A percentile compares a stretch with the other conserved stretches of the same genome.
These are phyloP conservation scores for Alternaria solani DNA, from an alignment of 2,329 filamentous ascomycete species.

Conservation along the genomic window DNA sequence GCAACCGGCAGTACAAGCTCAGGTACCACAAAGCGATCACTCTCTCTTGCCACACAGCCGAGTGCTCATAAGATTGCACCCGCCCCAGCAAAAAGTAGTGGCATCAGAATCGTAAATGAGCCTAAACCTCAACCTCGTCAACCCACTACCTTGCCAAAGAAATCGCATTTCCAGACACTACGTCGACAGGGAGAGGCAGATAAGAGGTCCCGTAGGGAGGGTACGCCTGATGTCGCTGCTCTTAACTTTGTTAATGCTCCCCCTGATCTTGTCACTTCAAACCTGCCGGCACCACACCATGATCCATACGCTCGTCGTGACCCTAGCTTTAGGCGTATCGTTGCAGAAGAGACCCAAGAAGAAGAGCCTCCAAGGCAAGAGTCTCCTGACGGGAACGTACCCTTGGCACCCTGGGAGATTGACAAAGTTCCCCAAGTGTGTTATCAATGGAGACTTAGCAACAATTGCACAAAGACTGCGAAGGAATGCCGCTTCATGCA, in stretches of 20 bases:
- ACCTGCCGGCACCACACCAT: slow-evolving; percentile 6
- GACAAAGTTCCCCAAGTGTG: slow-evolving; percentile 44
- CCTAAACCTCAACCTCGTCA: slow-evolving; percentile 21
- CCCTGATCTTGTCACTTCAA: slow-evolving; percentile 10
- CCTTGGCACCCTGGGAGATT: slow-evolving; percentile 31
- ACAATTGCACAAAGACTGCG: slow-evolving; percentile 26
- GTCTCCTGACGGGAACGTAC: not conserved
- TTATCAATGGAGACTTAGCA: slow-evolving; percentile 36
- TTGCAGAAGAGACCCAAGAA: slow-evolving; percentile 19
- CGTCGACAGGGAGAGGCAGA: slow-evolving; percentile 28
- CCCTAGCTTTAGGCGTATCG: slow-evolving; percentile 17
- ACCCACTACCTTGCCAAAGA: slow-evolving; percentile 15
- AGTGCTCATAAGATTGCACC: slow-evolving; percentile 6
- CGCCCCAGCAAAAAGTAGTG: slow-evolving; percentile 4
- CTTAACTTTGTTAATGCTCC: slow-evolving; percentile 37
- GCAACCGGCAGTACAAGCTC: not conserved
- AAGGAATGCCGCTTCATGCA: slow-evolving; percentile 41
- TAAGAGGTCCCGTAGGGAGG: slow-evolving; percentile 33
- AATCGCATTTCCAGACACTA: slow-evolving; percentile 29
- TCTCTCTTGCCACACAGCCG: not conserved
- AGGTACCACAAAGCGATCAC: not conserved
- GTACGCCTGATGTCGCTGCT: slow-evolving; percentile 32
- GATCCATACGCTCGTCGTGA: slow-evolving; percentile 40
- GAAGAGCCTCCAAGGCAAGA: slow-evolving; percentile 9
- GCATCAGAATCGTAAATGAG: slow-evolving; percentile 41